A percentile compares a stretch with the other conserved stretches of the same genome.
These are phyloP conservation scores for Luvunga scandens DNA, from an alignment of 345 rosid species.

Conservation along the genomic window DNA sequence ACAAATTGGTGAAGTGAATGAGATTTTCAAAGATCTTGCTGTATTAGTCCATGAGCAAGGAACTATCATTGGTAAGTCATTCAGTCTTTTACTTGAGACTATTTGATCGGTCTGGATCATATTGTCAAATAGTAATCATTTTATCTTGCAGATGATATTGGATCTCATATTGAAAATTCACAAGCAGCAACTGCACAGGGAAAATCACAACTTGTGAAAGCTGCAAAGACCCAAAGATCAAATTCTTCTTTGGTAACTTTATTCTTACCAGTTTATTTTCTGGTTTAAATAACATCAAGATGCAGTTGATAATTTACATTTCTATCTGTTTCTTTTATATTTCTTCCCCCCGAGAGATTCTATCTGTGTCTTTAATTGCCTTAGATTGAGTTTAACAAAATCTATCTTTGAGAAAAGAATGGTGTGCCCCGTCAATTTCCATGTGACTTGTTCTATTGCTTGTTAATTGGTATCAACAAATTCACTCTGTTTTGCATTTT, in stretches of 20 bases:
- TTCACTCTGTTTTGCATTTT: neutral
- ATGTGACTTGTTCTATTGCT: neutral
- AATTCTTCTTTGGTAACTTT: constrained; percentile 81
- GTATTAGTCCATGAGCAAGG: constrained; percentile 95
- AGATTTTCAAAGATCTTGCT: constrained; percentile 90
- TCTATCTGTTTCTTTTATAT: neutral
- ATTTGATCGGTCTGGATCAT: neutral
- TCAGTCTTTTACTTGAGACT: neutral
- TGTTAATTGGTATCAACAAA: neutral
- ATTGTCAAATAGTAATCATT: constrained; percentile 2
- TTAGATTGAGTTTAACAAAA: neutral
- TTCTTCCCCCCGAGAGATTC: no score
- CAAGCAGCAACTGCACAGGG: constrained; percentile 77
- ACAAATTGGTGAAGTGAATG: constrained; percentile 95
- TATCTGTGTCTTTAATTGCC: neutral
- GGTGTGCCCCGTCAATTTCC: neutral
- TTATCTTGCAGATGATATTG: constrained; percentile 71
- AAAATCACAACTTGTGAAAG: constrained; percentile 72
- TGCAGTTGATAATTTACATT: neutral
- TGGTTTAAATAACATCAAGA: neutral
- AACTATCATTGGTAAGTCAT: constrained; percentile 67
- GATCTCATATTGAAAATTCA: constrained; percentile 67
- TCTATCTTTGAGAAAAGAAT: neutral
- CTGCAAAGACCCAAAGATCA: constrained; percentile 80
- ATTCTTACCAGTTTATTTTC: neutral